Evolutionary conservation across 2,329 filamentous ascomycete genomes (phyloP), one percentile per base, ranked within the genome.

Genomic region (Fusarium duplospermum): DNA sequence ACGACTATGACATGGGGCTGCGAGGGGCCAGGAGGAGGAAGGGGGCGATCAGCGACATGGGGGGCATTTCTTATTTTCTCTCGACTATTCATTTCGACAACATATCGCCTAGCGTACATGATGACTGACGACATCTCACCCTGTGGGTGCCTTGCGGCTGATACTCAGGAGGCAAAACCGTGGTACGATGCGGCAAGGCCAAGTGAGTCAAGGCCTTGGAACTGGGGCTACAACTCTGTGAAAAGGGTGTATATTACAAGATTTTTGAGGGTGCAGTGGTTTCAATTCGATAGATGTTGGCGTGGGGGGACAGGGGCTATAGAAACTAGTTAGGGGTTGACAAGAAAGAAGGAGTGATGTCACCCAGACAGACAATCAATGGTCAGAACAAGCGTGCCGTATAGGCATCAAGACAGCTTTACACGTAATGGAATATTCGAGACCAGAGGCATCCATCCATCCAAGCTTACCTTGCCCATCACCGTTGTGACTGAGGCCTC

Each of bases 401-500:
- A 58, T 61, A 74, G 73, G 75, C 76, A 69, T 66, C 69, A 59
- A 71, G 62, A 73, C 68, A 74, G 60, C 65, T 59, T 64, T 78
- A 70, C 70, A 71, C 64, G 66, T 70, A 73, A 76, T 76, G 76
- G 64, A 76, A 73, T 66, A 69, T 69, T 70, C 66, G 58, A 72
- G 70, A 71, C 67, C 58, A 59, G 50, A 36, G 33, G 42, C 58
- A 31, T 35, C 33, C 42, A 47, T 33, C 31, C 10, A 33, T 33
- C 31, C 11, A 33, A 5, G 31, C 31, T 33, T 33, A 10, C 31
- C 58, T 54, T 45, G 57, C 50, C n/a, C 45, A 22, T 45, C 42
- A 50, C 35, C 52, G 38, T 45, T 69, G 45, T 61, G 20, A 52
- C 60, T 74, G 76, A 78, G 76, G 74, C 76, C 76, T 78, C 76